These are phyloP conservation scores for Kappamyces sp. DNA, from an alignment of 192 early-diverging fungal genomes.

Conservation along the genomic window DNA sequence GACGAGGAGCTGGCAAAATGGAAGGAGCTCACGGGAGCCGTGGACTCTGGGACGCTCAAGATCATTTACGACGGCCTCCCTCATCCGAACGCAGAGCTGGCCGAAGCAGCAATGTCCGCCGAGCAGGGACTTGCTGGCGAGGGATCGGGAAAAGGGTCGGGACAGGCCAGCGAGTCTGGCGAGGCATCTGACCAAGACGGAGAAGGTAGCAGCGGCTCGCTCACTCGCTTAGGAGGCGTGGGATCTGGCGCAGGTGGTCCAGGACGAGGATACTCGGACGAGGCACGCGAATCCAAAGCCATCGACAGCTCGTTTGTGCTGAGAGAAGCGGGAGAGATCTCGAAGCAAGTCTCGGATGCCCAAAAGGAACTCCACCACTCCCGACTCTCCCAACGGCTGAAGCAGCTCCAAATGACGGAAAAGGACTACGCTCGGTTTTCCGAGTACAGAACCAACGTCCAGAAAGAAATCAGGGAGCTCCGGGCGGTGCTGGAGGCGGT, in stretches of 20 bases:
- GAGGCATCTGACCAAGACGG: no score
- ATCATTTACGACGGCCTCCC: conserved; percentile 1
- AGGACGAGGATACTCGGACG: not conserved
- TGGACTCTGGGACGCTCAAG: conserved; percentile 4
- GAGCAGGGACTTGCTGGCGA: not conserved
- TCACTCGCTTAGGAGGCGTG: no score
- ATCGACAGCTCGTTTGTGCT: conserved; percentile 1
- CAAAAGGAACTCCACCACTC: conserved; percentile 63
- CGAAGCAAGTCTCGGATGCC: conserved; percentile 34
- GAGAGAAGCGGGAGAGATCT: conserved; percentile 22
- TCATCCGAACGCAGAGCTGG: not conserved
- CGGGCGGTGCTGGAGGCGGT: conserved; percentile 69
- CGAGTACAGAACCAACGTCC: conserved; percentile 42
- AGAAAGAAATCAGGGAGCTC: conserved; percentile 65
- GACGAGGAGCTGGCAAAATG: not conserved
- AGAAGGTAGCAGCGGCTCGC: not conserved
- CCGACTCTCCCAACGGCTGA: conserved; percentile 58
- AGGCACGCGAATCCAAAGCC: not conserved
- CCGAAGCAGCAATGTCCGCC: not conserved
- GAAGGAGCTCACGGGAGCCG: conserved; percentile 6
- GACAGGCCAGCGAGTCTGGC: not conserved
- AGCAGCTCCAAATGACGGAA: conserved; percentile 65
- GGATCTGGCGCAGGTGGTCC: conserved; percentile 1
- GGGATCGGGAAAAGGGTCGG: not conserved
- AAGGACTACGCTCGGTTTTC: conserved; percentile 48